phyloP scores from a whole-genome alignment of 1,139 yeast genomes.

The Saccharomyces pastorianus region DNA sequence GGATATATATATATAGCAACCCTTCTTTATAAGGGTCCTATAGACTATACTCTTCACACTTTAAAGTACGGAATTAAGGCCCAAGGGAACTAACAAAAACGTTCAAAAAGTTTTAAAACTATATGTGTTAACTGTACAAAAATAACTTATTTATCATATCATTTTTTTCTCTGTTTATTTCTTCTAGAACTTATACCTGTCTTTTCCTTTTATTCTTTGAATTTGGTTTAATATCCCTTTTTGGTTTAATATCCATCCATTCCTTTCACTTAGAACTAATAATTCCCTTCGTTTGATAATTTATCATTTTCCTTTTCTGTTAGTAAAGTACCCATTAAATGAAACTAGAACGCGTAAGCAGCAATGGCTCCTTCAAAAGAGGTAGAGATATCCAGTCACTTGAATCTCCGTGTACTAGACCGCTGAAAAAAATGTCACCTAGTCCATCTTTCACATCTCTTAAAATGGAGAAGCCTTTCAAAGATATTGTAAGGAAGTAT shows the following conservation, averaged over 20 bases:
- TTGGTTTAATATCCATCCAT: constrained; percentile 1
- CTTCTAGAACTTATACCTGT: neutral
- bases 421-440: constrained; percentile 7
- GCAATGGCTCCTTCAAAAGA: constrained; percentile 22
- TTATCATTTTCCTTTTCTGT: neutral
- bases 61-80: neutral
- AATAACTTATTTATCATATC: neutral
- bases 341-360: neutral
- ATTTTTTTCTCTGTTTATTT: neutral
- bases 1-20: neutral
- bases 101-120: neutral
- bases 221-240: neutral
- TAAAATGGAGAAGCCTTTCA: neutral
- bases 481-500: constrained; percentile 1
- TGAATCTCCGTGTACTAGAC: constrained; percentile 7
- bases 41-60: neutral
- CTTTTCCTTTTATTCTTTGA: neutral
- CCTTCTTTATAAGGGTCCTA: neutral
- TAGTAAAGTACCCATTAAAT: neutral
- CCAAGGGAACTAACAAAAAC: neutral
- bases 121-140: neutral
- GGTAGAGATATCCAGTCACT: constrained; percentile 16
- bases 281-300: neutral
- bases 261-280: neutral
- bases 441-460: constrained; percentile 4